Evolutionary conservation across 2,329 filamentous ascomycete species (phyloP).

Genomic region (Diplocarpon mali): DNA sequence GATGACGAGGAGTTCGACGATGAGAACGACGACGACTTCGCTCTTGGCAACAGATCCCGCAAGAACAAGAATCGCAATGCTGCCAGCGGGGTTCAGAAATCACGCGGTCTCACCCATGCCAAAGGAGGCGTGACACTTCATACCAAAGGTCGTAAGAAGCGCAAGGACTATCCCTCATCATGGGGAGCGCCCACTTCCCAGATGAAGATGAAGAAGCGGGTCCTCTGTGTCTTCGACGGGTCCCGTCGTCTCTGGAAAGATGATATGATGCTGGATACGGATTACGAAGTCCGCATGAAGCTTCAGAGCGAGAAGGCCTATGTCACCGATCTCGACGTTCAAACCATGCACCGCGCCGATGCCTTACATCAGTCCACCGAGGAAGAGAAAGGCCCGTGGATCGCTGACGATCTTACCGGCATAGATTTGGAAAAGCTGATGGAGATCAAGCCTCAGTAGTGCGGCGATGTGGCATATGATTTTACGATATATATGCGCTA

Average conservation of each 20-base stretch:
- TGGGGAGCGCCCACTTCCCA: slow-evolving; percentile 89
- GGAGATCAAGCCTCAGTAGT: slow-evolving; percentile 26
- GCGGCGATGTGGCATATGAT: neutral
- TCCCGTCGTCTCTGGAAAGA: slow-evolving; percentile 85
- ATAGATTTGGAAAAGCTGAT: slow-evolving; percentile 51
- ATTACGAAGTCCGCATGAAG: slow-evolving; percentile 84
- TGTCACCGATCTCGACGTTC: slow-evolving; percentile 85
- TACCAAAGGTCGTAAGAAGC: slow-evolving; percentile 69
- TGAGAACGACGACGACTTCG: slow-evolving; percentile 46
- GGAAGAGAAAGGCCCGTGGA: slow-evolving; percentile 80
- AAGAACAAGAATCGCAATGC: slow-evolving; percentile 25
- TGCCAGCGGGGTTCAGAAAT: slow-evolving; percentile 49
- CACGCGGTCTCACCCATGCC: slow-evolving; percentile 65
- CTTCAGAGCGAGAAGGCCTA: slow-evolving; percentile 54
- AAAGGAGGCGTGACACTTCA: slow-evolving; percentile 56
- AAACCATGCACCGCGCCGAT: slow-evolving; percentile 79
- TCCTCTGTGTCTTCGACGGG: slow-evolving; percentile 87
- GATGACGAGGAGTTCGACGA: slow-evolving; percentile 48
- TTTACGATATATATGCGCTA: slow-evolving; percentile 15
- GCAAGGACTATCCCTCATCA: slow-evolving; percentile 83
- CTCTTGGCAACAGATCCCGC: slow-evolving; percentile 36
- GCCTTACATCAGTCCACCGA: slow-evolving; percentile 70
- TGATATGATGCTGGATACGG: slow-evolving; percentile 95
- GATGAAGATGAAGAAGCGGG: slow-evolving; percentile 98
- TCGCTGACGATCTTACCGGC: slow-evolving; percentile 58